Evolutionary conservation across 2,329 filamentous ascomycete genomes (phyloP), one percentile per base, ranked within the genome.

Genomic region (Ophiostoma sp.): DNA sequence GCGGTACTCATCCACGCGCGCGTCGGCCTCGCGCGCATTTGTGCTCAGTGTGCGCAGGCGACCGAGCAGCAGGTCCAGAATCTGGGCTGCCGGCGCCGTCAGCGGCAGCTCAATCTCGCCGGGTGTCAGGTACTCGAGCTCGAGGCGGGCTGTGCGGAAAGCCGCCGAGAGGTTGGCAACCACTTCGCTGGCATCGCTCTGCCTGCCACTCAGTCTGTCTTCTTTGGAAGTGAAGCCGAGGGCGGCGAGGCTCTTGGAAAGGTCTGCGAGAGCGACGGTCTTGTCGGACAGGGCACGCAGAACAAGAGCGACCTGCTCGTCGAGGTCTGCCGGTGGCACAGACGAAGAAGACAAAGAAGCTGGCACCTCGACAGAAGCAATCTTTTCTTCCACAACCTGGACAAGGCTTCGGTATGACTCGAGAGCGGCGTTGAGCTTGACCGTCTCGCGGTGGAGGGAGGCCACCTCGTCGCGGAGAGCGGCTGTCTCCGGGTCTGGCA

Each of bases 91-190:
- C 67, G 83, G 83, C 0, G 83, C 82, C 0, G 81, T 82, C 0
- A 87, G 78, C 0, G 86, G 84, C 0, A 87, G 80, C 0, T 81
- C 75, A n/a, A 84, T 79, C 75, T 89, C 87, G 6, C 86, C 87
- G 0, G 87, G 87, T 0, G 83, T 85, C 27, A 89, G 80, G 74
- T 88, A 88, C 76, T 89, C 87, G 2, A 89, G 82, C 73, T 89
- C 86, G 0, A 89, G 78, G 1, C 87, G 83, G 1, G 86, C 87
- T 1, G 83, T 77, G 27, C 86, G 84, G 77, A 89, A 85, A 1
- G 83, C 81, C 1, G 79, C 72, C 0, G 80, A 76, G 15, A 89
- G 80, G 0, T 82, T 80, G 1, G 79, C 72, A 8, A 89, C 75
- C 70, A 85, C 81, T n/a, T 83, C 82, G n/a, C 77, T 70, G 0